Conservation (phyloP, 2,329 filamentous ascomycete species). For the Trichoderma sp. region DNA sequence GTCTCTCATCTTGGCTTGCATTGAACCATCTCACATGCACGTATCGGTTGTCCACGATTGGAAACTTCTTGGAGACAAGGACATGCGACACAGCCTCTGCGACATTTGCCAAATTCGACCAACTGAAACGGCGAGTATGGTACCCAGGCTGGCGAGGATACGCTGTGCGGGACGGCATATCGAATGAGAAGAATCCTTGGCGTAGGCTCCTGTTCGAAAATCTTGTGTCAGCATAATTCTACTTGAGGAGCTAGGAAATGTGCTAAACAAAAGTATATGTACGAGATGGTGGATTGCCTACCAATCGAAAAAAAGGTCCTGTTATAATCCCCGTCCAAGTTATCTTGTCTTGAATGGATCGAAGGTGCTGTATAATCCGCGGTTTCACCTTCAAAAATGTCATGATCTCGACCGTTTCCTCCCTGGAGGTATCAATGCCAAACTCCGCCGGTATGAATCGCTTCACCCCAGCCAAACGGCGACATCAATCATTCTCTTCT, state of each 20-base stretch:
- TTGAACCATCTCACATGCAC: slow-evolving; percentile 8
- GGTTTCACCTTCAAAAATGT: background rate
- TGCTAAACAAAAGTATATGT: background rate
- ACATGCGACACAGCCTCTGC: background rate
- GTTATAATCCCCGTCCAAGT: background rate
- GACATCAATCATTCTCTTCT: slow-evolving; percentile 13
- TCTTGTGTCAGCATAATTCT: background rate
- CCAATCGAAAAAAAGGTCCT: background rate
- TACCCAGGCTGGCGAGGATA: background rate
- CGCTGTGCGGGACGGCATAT: background rate
- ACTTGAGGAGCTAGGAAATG: background rate
- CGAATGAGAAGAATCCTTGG: slow-evolving; percentile 5
- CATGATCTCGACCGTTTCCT: slow-evolving; percentile 5
- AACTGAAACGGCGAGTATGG: background rate
- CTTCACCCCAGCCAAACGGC: slow-evolving; percentile 6
- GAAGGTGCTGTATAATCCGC: background rate
- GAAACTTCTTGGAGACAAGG: background rate
- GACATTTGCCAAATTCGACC: background rate
- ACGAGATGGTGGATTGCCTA: background rate
- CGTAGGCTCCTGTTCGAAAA: background rate
- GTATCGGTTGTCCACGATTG: background rate
- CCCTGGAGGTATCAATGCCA: slow-evolving; percentile 6
- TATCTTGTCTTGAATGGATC: background rate
- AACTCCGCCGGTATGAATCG: background rate
- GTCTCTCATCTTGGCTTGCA: slow-evolving; percentile 14